Evolutionary conservation across 257 asterid genomes (phyloP).

Genomic region (Leptodermis oblonga): DNA sequence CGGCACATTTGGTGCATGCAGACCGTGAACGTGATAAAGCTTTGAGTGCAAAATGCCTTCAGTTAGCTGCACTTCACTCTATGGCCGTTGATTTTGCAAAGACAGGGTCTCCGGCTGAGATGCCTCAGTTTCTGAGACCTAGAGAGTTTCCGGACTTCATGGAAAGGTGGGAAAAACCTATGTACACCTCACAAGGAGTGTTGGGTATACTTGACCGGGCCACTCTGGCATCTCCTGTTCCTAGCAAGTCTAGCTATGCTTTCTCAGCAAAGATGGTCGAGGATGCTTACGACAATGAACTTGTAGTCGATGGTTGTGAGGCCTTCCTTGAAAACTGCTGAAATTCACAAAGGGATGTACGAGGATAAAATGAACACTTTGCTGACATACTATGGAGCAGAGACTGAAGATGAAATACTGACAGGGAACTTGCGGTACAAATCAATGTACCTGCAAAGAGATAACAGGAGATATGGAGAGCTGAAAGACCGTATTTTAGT

Average conservation of each 20-base stretch:
- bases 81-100: conserved; percentile 99
- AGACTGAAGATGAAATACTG: conserved; percentile 74
- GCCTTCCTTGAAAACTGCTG: conserved; percentile 45
- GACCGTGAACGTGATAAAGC: conserved; percentile 87
- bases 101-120: conserved; percentile 93
- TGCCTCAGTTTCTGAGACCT: conserved; percentile 71
- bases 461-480: conserved; percentile 77
- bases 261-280: conserved; percentile 23
- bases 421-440: conserved; percentile 66
- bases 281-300: conserved; percentile 58
- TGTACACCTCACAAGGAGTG: conserved; percentile 58
- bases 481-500: conserved; percentile 73
- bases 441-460: conserved; percentile 58
- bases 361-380: conserved; percentile 49
- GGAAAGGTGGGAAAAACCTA: conserved; percentile 88
- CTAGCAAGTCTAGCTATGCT: conserved; percentile 21
- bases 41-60: conserved; percentile 66
- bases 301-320: conserved; percentile 59
- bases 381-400: conserved; percentile 61
- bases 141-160: conserved; percentile 87
- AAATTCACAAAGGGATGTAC: conserved; percentile 57
- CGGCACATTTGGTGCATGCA: conserved; percentile 82
- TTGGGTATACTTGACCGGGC: conserved; percentile 89
- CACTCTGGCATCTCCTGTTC: conserved; percentile 24
- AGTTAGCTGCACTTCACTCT: conserved; percentile 81